These are phyloP conservation scores for Coniochaeta sp. DNA, from an alignment of 2,329 filamentous ascomycete species.

Conservation along the genomic window DNA sequence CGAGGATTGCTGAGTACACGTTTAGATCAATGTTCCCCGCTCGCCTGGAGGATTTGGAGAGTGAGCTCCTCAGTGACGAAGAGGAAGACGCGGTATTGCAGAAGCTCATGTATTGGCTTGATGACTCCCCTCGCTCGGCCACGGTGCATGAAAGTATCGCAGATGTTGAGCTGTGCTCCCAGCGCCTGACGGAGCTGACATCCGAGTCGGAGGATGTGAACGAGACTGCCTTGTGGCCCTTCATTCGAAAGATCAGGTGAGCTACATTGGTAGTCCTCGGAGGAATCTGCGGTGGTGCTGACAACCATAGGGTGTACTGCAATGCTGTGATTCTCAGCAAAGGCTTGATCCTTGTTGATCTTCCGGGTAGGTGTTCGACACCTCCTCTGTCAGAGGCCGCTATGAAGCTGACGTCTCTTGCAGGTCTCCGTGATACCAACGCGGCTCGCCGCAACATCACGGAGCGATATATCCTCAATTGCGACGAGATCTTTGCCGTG, in stretches of 20 bases:
- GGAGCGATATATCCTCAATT: slow-evolving; percentile 35
- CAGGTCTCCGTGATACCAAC: slow-evolving; percentile 40
- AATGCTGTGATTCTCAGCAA: slow-evolving; percentile 39
- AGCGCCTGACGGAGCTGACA: slow-evolving; percentile 25
- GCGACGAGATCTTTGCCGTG: slow-evolving; percentile 40
- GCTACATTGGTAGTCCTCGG: slow-evolving; percentile 3
- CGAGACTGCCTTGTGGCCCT: slow-evolving; percentile 31
- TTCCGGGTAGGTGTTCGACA: slow-evolving; percentile 31
- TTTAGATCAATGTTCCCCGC: slow-evolving; percentile 29
- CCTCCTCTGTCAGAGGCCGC: neutral
- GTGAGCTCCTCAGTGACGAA: neutral
- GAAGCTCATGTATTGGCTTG: slow-evolving; percentile 17
- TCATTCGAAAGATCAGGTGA: slow-evolving; percentile 35
- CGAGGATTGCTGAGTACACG: slow-evolving; percentile 26
- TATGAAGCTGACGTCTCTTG: neutral
- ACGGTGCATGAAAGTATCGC: neutral
- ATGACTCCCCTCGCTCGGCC: slow-evolving; percentile 5
- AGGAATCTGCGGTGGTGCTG: slow-evolving; percentile 4
- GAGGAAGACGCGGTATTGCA: slow-evolving; percentile 9
- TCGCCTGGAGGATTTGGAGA: slow-evolving; percentile 9
- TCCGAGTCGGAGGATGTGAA: slow-evolving; percentile 21
- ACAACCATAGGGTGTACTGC: slow-evolving; percentile 29
- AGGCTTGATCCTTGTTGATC: slow-evolving; percentile 39
- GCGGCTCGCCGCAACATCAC: slow-evolving; percentile 34
- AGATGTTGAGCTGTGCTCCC: slow-evolving; percentile 23